phyloP scores from a whole-genome alignment of 495 filamentous ascomycete species.

The Pyronema domesticum region DNA sequence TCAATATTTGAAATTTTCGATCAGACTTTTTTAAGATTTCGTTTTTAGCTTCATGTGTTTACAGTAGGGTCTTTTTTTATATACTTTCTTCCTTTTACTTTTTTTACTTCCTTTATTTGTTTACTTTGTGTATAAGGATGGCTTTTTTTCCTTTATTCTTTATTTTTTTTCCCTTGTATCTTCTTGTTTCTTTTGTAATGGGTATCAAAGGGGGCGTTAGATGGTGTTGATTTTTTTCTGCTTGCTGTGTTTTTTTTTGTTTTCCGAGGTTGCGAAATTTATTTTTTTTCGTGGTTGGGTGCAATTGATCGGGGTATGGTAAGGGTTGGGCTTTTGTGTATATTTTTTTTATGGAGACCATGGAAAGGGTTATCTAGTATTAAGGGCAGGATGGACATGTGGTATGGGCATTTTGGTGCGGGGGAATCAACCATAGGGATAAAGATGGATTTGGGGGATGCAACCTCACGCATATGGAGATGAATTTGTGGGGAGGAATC shows the following conservation, averaged over 20 bases:
- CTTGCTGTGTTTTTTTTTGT: background rate
- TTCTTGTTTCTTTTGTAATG: background rate
- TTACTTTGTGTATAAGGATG: background rate
- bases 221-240: background rate
- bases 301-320: too few species aligned
- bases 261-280: background rate
- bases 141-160: slow-evolving; percentile 9
- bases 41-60: slow-evolving; percentile 2
- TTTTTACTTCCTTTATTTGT: background rate
- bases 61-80: slow-evolving; percentile 4
- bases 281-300: background rate
- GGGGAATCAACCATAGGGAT: too few species aligned
- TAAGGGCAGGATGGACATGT: too few species aligned
- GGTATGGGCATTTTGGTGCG: too few species aligned
- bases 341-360: too few species aligned
- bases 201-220: background rate
- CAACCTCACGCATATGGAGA: too few species aligned
- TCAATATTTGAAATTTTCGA: background rate
- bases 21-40: slow-evolving; percentile 3
- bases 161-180: background rate
- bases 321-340: too few species aligned
- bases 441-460: too few species aligned
- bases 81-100: slow-evolving; percentile 4
- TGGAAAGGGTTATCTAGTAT: too few species aligned
- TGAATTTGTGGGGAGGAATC: too few species aligned